Evolutionary conservation across 2,329 filamentous ascomycete species (phyloP).

Genomic region (Neopestalotiopsis sp.): DNA sequence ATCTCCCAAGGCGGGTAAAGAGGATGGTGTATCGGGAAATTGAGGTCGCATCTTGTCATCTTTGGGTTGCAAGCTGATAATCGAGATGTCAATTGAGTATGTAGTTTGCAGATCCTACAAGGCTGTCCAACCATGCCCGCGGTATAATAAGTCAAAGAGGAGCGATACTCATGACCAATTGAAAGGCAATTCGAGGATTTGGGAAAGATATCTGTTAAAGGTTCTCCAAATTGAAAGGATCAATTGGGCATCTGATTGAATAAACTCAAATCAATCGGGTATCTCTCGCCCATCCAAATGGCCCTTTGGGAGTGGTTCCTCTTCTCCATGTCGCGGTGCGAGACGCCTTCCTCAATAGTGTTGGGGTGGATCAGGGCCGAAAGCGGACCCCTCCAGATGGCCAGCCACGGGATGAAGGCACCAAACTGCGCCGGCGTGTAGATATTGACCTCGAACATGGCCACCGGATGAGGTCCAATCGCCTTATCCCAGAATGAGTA

Average conservation of each 20-base stretch:
- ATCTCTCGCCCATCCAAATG: slow-evolving; percentile 75
- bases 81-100: no score
- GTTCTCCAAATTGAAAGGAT: no score
- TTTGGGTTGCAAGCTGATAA: no score
- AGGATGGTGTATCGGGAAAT: no score
- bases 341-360: slow-evolving; percentile 50
- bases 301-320: slow-evolving; percentile 71
- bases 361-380: slow-evolving; percentile 86
- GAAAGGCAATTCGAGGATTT: no score
- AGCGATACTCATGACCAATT: no score
- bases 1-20: no score
- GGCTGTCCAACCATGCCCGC: no score
- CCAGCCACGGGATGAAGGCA: slow-evolving; percentile 85
- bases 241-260: slow-evolving; percentile 42
- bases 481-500: slow-evolving; percentile 80
- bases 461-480: slow-evolving; percentile 80
- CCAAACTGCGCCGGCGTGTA: slow-evolving; percentile 88
- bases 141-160: no score
- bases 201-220: no score
- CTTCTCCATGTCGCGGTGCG: slow-evolving; percentile 40
- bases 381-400: slow-evolving; percentile 80
- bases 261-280: slow-evolving; percentile 63
- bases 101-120: no score
- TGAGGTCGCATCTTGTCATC: no score
- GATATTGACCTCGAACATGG: slow-evolving; percentile 93